phyloP scores from a whole-genome alignment of 2,329 filamentous ascomycete genomes.

The Aspergillus ibericus region DNA sequence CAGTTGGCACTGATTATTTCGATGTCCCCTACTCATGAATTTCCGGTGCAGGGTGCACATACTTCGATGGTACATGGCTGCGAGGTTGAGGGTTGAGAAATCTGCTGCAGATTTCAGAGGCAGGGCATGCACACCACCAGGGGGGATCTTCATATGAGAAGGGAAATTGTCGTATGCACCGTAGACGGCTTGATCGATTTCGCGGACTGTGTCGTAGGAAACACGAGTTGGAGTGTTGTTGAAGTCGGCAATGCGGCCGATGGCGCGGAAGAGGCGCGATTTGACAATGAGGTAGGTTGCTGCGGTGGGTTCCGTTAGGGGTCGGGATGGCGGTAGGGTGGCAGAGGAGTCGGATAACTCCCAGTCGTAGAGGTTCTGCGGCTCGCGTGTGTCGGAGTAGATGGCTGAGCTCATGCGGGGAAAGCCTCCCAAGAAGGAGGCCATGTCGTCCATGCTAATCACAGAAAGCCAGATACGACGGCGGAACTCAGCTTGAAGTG shows the following conservation, averaged over 20 bases:
- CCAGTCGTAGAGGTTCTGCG: constrained; percentile 11
- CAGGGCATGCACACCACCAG: neutral
- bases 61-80: constrained; percentile 8
- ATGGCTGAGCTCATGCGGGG: constrained; percentile 7
- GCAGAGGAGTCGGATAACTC: neutral
- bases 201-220: neutral
- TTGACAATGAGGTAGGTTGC: constrained; percentile 8
- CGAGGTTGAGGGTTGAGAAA: neutral
- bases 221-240: neutral
- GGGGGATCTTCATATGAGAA: neutral
- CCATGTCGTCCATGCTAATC: constrained; percentile 9
- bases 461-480: constrained; percentile 11
- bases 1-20: neutral
- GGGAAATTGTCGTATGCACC: neutral
- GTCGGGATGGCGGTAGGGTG: neutral
- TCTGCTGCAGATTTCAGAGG: neutral
- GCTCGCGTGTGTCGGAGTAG: constrained; percentile 7
- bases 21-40: neutral
- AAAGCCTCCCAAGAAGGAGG: constrained; percentile 7
- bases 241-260: constrained; percentile 7
- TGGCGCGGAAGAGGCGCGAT: constrained; percentile 4
- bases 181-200: neutral
- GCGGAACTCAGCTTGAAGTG: constrained; percentile 6
- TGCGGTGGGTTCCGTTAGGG: constrained; percentile 4
- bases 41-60: constrained; percentile 8